Conservation (phyloP, 345 rosid species). For the Melastoma malabathricum region DNA sequence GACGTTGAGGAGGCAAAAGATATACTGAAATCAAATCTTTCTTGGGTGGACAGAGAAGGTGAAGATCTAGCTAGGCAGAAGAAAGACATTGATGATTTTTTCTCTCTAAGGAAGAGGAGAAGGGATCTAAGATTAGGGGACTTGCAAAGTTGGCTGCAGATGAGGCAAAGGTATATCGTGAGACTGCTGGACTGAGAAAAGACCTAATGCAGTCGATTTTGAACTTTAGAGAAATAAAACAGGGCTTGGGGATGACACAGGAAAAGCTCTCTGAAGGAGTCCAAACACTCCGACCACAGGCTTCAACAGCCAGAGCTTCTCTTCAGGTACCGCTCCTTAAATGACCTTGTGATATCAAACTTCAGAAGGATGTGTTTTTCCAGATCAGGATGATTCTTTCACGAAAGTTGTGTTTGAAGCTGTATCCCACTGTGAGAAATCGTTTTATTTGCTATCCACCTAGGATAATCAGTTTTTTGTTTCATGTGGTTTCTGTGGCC, state of each 20-base stretch:
- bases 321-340: constrained; percentile 33
- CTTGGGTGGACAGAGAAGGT: constrained; percentile 29
- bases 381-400: no score
- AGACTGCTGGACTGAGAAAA: constrained; percentile 43
- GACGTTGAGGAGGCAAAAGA: constrained; percentile 33
- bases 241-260: constrained; percentile 46
- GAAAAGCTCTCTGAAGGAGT: constrained; percentile 68
- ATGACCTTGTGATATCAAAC: no score
- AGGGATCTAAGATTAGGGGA: constrained; percentile 50
- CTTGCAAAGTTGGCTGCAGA: constrained; percentile 40
- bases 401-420: no score
- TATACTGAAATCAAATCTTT: constrained; percentile 31
- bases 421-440: no score
- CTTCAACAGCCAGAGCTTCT: constrained; percentile 48
- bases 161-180: constrained; percentile 49
- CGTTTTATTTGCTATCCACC: no score
- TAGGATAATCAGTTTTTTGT: no score
- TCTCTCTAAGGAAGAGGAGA: constrained; percentile 33
- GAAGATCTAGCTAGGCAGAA: constrained; percentile 37
- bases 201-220: constrained; percentile 36
- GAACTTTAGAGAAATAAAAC: constrained; percentile 51
- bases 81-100: constrained; percentile 38
- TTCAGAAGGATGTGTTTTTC: no score
- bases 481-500: no score
- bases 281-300: constrained; percentile 49